phyloP scores from a whole-genome alignment of 148 eudicot species.

The Amaranthus cruentus region DNA sequence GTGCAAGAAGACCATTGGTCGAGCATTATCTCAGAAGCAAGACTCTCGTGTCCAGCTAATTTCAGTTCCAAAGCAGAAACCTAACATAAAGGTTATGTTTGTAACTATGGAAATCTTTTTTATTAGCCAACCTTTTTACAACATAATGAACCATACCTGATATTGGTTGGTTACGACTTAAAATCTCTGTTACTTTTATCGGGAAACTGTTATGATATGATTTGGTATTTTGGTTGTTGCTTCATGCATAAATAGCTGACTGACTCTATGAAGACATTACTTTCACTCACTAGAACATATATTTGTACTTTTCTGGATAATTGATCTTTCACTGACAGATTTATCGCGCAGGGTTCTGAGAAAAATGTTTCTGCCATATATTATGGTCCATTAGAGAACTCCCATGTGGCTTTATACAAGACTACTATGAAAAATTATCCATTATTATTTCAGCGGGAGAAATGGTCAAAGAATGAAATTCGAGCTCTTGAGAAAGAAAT shows the following conservation, averaged over 20 bases:
- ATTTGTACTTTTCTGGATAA: neutral
- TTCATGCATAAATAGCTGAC: neutral
- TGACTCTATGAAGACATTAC: neutral
- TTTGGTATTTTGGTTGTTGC: slow-evolving; percentile 4
- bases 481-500: slow-evolving; percentile 65
- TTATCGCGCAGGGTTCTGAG: slow-evolving; percentile 38
- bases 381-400: slow-evolving; percentile 73
- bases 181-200: neutral
- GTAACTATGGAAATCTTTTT: neutral
- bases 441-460: slow-evolving; percentile 40
- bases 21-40: slow-evolving; percentile 61
- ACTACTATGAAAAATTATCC: slow-evolving; percentile 49
- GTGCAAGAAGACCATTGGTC: slow-evolving; percentile 54
- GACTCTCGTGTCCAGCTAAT: slow-evolving; percentile 71
- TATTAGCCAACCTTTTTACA: neutral
- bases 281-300: neutral
- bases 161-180: neutral
- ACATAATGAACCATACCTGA: neutral
- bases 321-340: slow-evolving; percentile 9
- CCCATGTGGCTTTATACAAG: slow-evolving; percentile 57
- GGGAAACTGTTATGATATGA: neutral
- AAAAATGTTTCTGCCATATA: slow-evolving; percentile 39
- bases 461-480: slow-evolving; percentile 64
- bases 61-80: slow-evolving; percentile 46
- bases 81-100: slow-evolving; percentile 45